Evolutionary conservation across 345 rosid species (phyloP), one percentile per base, ranked within the genome.

Genomic region (Odontarrhena argentea): DNA sequence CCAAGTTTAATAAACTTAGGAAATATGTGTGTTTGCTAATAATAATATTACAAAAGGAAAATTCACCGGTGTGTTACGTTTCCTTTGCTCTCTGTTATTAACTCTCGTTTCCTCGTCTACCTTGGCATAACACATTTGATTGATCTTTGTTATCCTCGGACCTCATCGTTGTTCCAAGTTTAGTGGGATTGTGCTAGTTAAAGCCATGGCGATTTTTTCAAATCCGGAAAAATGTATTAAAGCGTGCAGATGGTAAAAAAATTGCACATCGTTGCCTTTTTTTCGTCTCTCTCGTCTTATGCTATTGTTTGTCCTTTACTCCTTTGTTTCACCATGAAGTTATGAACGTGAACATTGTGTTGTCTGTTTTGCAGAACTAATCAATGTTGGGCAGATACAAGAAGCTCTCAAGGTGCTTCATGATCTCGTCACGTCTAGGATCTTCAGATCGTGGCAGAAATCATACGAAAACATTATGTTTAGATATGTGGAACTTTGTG

Each of bases 321-420:
- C 22, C 12, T 13, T 28, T 28, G 32, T 28, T 28, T 28, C 32
- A 28, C 32, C 3, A 28, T 4, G 32, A 28, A 4, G 3, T 28
- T 28, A 13, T 41, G 24, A 15, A 32, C 51, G 38, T 41, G 35
- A 45, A 73, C 37, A 43, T 43, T 13, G 14, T 47, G 22, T 9
- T 52, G 15, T 28, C 3, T 18, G 5, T 74, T 38, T 60, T 81
- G 71, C 79, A 95, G 96, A 92, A 68, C 61, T 95, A 77, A 91
- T 95, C 65, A 91, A 91, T 74, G 98, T 95, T 55, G 99, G 99
- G 52, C 99, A 95, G 80, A 95, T 89, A 78, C 96, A 86, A 79
- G 99, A 91, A 76, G 99, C 99, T 0, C 69, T 95, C 44, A 96
- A 89, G 74, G 90, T 88, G 0, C 92, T 95, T 58, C 99, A 95